phyloP scores from a whole-genome alignment of 148 eudicot genomes.

The Silene uniflora region DNA sequence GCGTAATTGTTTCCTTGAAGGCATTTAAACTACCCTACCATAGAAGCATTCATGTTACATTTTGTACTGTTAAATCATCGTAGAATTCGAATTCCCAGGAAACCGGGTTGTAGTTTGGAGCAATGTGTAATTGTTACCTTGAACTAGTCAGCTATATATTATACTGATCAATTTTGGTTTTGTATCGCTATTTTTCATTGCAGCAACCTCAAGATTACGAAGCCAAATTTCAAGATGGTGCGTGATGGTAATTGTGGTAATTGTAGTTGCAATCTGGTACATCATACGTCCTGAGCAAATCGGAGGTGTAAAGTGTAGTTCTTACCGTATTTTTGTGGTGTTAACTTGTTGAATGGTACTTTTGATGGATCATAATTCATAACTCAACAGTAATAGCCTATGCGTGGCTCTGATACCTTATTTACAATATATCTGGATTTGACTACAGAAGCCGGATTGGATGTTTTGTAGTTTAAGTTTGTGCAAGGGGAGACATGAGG shows the following conservation, averaged over 20 bases:
- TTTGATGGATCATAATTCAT: neutral
- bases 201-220: constrained; percentile 84
- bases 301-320: neutral
- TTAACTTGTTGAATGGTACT: neutral
- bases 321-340: neutral
- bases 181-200: constrained; percentile 19
- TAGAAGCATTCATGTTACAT: neutral
- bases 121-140: neutral
- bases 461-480: too few relatives aligned
- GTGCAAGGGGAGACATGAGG: too few relatives aligned
- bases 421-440: too few relatives aligned
- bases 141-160: neutral
- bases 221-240: constrained; percentile 64
- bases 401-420: neutral
- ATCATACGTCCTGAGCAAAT: neutral
- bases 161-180: neutral
- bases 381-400: neutral
- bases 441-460: too few relatives aligned
- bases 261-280: neutral
- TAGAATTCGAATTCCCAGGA: neutral
- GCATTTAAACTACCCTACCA: too few relatives aligned
- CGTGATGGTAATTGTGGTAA: constrained; percentile 22
- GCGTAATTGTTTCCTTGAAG: too few relatives aligned
- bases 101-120: neutral
- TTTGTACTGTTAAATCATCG: neutral